Base-by-base conservation (phyloP, 306 rosid species). In the Acacia melanoxylon region DNA sequence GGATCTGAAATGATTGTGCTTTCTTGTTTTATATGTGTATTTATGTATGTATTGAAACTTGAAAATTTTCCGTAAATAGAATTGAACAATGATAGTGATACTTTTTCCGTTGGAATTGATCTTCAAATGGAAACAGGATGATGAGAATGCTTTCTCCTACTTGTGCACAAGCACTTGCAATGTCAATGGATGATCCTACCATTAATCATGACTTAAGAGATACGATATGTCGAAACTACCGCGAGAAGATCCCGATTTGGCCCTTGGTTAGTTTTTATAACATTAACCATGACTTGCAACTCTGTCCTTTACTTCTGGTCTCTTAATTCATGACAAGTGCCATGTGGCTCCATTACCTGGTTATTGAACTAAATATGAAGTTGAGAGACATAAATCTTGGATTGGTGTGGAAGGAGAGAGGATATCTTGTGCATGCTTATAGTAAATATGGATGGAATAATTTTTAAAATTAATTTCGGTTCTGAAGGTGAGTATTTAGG, bases 81-180 rank as follows among this genome's bases (percentile, higher is more conserved):
- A 59, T 73, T 42, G 68, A 56, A 68, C 22, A n/a, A 49, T n/a
- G 40, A 62, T 15, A 48, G 15, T 78, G 58, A 41, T 74, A 74
- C 48, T 71, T 80, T 63, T 69, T 13, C 80, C 37, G 33, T 74
- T 49, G 76, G 63, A 74, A 37, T 74, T 83, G 62, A 83, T 66
- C 69, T 69, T 83, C 20, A 24, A 68, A 75, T 16, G 68, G 46
- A 69, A 71, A 74, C 74, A 68, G 79, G 80, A 66, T 24, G 90
- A 87, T 25, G 99, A 96, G 77, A 96, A 89, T 84, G 97, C 98
- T n/a, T n/a, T 76, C 91, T 96, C 51, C 95, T n/a, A n/a, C n/a
- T n/a, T n/a, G n/a, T 96, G 70, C 97, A 92, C 97, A 92, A 88
- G 99, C 99, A 33, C 99, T 96, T 89, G 97, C 98, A 40, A 96